Evolutionary conservation across 306 rosid genomes (phyloP).

Genomic region (Begonia fuchsioides): DNA sequence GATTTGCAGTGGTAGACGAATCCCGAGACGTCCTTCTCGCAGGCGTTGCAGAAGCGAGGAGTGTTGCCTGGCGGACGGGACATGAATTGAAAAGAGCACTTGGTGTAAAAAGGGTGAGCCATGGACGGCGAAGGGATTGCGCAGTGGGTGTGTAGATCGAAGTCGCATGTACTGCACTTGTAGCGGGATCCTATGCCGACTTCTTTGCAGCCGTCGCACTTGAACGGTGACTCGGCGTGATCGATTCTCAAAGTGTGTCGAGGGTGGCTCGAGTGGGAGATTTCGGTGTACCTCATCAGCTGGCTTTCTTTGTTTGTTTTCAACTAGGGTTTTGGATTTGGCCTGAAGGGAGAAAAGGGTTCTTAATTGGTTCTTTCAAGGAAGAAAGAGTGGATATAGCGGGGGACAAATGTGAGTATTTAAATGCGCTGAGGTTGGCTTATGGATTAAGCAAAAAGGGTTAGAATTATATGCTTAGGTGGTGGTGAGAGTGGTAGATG

Average conservation of each 20-base stretch:
- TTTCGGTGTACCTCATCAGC: constrained; percentile 61
- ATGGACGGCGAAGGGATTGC: constrained; percentile 38
- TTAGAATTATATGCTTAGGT: constrained; percentile 10
- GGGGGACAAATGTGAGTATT: no score
- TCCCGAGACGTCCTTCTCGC: constrained; percentile 67
- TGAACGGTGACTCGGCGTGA: constrained; percentile 62
- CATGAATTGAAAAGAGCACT: constrained; percentile 70
- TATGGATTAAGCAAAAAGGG: constrained; percentile 11
- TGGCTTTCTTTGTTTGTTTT: constrained; percentile 3
- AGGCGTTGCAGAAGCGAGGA: constrained; percentile 74
- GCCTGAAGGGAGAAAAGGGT: constrained; percentile 2
- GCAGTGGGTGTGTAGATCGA: constrained; percentile 80
- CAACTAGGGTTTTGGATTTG: constrained; percentile 1
- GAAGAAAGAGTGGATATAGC: no score
- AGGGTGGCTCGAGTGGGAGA: constrained; percentile 71
- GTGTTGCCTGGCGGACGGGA: constrained; percentile 39
- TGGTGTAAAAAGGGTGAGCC: constrained; percentile 66
- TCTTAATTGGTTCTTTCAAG: background rate
- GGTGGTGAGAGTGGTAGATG: constrained; percentile 7
- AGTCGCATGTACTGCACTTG: constrained; percentile 59
- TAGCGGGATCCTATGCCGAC: constrained; percentile 73
- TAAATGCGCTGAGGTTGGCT: constrained; percentile 9
- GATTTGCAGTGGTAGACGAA: constrained; percentile 66
- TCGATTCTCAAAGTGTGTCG: constrained; percentile 71
- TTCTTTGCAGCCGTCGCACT: constrained; percentile 94